phyloP scores from a whole-genome alignment of 2,329 filamentous ascomycete genomes.

The Epichloe coenophiala region DNA sequence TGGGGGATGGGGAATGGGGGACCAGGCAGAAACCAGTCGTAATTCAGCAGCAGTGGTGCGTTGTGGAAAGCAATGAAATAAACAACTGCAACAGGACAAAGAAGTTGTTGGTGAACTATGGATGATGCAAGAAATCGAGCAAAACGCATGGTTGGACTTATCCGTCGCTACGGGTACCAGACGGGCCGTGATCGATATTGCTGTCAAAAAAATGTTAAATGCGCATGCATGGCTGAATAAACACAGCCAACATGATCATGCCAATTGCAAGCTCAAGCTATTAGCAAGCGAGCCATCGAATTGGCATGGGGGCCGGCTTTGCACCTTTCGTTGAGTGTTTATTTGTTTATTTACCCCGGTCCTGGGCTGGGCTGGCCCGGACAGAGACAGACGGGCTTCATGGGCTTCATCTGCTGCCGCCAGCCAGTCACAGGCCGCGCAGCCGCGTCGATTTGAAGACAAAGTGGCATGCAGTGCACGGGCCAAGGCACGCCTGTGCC shows the following conservation, averaged over 20 bases:
- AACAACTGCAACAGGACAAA: neutral
- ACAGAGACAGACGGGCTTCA: too few relatives aligned
- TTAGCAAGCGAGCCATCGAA: neutral
- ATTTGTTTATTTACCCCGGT: slow-evolving; percentile 3
- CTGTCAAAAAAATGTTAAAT: neutral
- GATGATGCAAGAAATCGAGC: neutral
- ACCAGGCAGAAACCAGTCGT: neutral
- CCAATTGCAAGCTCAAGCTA: too few relatives aligned
- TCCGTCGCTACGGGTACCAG: slow-evolving; percentile 2
- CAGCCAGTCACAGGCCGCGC: slow-evolving; percentile 1
- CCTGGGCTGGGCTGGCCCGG: neutral
- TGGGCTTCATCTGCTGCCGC: neutral
- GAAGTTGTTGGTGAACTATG: neutral
- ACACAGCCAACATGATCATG: too few relatives aligned
- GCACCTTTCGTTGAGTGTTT: neutral
- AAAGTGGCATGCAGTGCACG: neutral
- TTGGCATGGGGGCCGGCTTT: neutral
- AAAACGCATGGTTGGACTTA: neutral
- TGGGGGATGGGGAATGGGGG: neutral
- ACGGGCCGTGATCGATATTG: neutral
- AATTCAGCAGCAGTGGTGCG: neutral
- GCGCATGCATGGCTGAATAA: too few relatives aligned
- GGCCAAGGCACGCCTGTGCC: neutral
- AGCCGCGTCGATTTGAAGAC: slow-evolving; percentile 2
- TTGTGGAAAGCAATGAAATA: neutral